Evolutionary conservation across 768 basidiomycete species (phyloP), one percentile per base, ranked within the genome.

Genomic region (Porphyrellus cyaneotinctus): DNA sequence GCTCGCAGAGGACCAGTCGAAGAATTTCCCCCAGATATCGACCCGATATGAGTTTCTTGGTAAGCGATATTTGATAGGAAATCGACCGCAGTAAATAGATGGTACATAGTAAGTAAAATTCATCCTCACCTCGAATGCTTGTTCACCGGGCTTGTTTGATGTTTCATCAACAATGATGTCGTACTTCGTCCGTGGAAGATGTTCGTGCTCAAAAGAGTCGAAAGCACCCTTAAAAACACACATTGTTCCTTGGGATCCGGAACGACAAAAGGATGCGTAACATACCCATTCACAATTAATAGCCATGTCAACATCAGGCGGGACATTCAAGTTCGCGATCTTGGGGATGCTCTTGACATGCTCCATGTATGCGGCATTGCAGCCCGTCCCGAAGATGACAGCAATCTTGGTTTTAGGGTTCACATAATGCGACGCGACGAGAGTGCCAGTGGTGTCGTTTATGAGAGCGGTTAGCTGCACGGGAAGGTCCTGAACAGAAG

Each of bases 361-460:
- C 67, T 99, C 95, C 91, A 97, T 95, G 66, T 97, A 97, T 7
- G 95, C 95, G 0, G 95, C 95, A 67, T 98, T 98, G 68, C 95
- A 97, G 0, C 97, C 97, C 8, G 97, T 99, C 35, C 97, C 97
- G 63, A 98, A 95, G 63, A 99, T 98, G 64, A 89, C 87, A 2
- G 92, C 97, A 61, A 97, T 95, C 67, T 89, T 90, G 35, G 95
- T 95, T 61, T 66, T 75, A 0, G 92, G 88, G 66, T 91, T 91
- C 57, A 97, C 94, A 61, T 99, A 99, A 72, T 90, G 86, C 1
- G 95, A 97, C 12, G 97, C 97, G 62, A 99, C 94, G 24, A 99
- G 81, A 2, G 95, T 95, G 24, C 97, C 97, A 4, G 97, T 99
- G 0, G 97, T 98, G 71, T 99, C 97, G 67, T 97, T 97, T 70